Evolutionary conservation across 495 filamentous ascomycete species (phyloP).

Genomic region (Aspergillus mulundensis): DNA sequence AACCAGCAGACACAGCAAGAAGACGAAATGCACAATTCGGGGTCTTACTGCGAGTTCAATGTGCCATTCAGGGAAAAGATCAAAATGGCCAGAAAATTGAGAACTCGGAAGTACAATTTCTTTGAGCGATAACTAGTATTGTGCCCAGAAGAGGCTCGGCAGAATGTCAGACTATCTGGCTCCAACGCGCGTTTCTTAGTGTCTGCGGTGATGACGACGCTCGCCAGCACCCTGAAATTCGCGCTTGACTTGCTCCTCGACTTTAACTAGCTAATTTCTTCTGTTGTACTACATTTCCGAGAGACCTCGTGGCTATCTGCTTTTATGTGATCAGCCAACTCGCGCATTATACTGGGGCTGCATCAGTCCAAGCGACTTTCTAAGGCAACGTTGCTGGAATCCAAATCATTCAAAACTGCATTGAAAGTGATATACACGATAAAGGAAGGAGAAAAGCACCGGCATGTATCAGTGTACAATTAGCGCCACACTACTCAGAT

Average conservation of each 20-base stretch:
- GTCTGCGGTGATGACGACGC: constrained; percentile 4
- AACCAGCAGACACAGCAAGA: background rate
- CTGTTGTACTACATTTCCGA: background rate
- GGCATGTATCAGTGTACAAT: constrained; percentile 43
- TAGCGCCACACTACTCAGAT: constrained; percentile 26
- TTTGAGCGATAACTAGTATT: background rate
- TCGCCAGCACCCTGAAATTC: background rate
- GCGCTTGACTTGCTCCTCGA: background rate
- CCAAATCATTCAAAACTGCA: constrained; percentile 32
- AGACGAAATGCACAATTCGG: background rate
- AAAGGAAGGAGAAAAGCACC: constrained; percentile 36
- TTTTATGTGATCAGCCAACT: background rate
- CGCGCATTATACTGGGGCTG: background rate
- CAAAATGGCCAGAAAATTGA: background rate
- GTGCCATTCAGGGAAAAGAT: background rate
- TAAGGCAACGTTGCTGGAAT: background rate
- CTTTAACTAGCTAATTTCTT: background rate
- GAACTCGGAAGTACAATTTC: background rate
- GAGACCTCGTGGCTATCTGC: background rate
- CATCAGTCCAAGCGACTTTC: background rate
- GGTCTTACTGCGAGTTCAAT: background rate
- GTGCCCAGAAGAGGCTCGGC: background rate
- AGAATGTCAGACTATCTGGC: constrained; percentile 2
- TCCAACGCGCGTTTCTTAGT: constrained; percentile 5
- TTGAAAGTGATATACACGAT: constrained; percentile 49